A percentile compares a stretch with the other conserved stretches of the same genome.
Conservation (phyloP, 257 asterid species). For the Salvia splendens region DNA sequence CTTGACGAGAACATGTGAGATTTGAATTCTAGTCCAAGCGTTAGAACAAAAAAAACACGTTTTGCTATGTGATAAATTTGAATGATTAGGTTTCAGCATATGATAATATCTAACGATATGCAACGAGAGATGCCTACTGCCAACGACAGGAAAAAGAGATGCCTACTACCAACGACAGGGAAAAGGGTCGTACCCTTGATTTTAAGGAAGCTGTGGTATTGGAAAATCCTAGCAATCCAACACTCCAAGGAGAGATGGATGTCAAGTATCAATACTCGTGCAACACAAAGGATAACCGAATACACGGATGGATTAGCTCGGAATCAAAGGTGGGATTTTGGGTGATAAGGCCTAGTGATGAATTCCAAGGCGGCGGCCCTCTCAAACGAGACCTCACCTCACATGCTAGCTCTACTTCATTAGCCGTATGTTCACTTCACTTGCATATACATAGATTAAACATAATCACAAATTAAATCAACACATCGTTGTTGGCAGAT, state of each 20-base stretch:
- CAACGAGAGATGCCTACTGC: slow-evolving; percentile 67
- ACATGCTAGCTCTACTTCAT: slow-evolving; percentile 57
- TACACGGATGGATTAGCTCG: slow-evolving; percentile 70
- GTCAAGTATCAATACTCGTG: slow-evolving; percentile 71
- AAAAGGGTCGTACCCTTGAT: slow-evolving; percentile 44
- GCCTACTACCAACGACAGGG: slow-evolving; percentile 58
- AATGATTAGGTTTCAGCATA: slow-evolving; percentile 54
- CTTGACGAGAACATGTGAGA: slow-evolving; percentile 47
- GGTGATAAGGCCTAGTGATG: slow-evolving; percentile 70
- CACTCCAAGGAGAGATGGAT: slow-evolving; percentile 55
- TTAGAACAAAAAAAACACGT: too few species aligned
- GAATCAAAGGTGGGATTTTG: slow-evolving; percentile 50
- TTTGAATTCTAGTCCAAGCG: not conserved
- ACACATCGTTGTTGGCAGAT: slow-evolving; percentile 27
- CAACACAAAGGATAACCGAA: slow-evolving; percentile 53
- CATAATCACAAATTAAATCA: not conserved
- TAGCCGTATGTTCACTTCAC: slow-evolving; percentile 45
- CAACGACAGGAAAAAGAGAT: slow-evolving; percentile 45
- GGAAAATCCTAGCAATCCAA: slow-evolving; percentile 39
- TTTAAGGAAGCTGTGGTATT: slow-evolving; percentile 66
- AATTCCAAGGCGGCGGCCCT: slow-evolving; percentile 67
- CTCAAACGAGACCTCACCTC: slow-evolving; percentile 63
- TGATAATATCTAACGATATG: slow-evolving; percentile 65
- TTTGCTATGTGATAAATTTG: not conserved
- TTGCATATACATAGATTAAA: not conserved